A percentile compares a stretch with the other conserved stretches of the same genome.
phyloP scores from a whole-genome alignment of 371 early-diverging fungal genomes.

The Apophysomyces trapeziformis region DNA sequence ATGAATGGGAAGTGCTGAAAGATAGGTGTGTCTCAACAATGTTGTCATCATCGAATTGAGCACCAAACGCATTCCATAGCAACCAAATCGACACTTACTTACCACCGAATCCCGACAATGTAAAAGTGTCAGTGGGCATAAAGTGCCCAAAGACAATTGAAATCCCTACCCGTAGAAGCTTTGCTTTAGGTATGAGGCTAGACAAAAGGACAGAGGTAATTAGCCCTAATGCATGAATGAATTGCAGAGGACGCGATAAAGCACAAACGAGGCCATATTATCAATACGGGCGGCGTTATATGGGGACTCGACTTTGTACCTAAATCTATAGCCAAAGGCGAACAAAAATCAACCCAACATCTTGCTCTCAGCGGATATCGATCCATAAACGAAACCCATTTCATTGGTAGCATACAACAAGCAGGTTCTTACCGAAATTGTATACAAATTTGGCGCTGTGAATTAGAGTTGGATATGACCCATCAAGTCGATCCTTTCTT shows the following conservation, averaged over 20 bases:
- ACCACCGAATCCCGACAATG: slow-evolving; percentile 17
- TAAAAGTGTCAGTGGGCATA: slow-evolving; percentile 23
- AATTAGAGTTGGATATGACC: slow-evolving; percentile 21
- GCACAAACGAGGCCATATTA: slow-evolving; percentile 34
- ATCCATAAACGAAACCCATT: slow-evolving; percentile 46
- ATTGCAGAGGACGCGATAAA: slow-evolving; percentile 21
- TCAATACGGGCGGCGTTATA: slow-evolving; percentile 63
- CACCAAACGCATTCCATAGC: neutral
- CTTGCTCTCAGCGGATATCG: slow-evolving; percentile 65
- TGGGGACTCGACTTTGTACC: slow-evolving; percentile 71
- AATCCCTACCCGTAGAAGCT: slow-evolving; percentile 12
- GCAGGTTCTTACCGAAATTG: slow-evolving; percentile 22
- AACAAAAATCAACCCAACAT: slow-evolving; percentile 44
- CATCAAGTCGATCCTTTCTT: slow-evolving; percentile 26
- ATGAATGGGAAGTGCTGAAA: slow-evolving; percentile 21
- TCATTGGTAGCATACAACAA: slow-evolving; percentile 32
- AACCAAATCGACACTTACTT: slow-evolving; percentile 15
- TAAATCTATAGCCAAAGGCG: slow-evolving; percentile 27
- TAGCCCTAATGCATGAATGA: neutral
- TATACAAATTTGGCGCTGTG: slow-evolving; percentile 64
- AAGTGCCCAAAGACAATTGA: slow-evolving; percentile 6
- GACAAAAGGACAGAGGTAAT: neutral
- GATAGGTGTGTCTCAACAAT: slow-evolving; percentile 9
- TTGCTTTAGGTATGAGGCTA: slow-evolving; percentile 13
- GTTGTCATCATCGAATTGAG: neutral